Evolutionary conservation across 73 alveolate species (phyloP).

Genomic region (Paramecium sonneborni): DNA sequence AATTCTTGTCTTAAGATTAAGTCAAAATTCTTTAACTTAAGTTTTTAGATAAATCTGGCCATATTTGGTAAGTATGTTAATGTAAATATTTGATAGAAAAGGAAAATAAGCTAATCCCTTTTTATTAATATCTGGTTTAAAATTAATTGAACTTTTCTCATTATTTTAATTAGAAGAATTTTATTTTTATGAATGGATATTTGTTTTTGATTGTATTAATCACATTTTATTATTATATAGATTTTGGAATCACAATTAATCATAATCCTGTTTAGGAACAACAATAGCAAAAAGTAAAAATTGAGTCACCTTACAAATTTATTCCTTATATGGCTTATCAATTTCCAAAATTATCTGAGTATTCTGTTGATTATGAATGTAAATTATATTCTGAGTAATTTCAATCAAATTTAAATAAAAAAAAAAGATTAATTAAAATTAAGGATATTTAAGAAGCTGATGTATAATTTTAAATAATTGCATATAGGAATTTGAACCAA

Average conservation of each 20-base stretch:
- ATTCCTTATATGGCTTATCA: slow-evolving; percentile 11
- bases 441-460: slow-evolving; percentile 31
- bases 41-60: slow-evolving; percentile 61
- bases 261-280: not conserved
- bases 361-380: slow-evolving; percentile 47
- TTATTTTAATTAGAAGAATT: slow-evolving; percentile 54
- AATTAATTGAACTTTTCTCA: slow-evolving; percentile 51
- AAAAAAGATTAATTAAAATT: not conserved
- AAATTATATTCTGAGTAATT: not conserved
- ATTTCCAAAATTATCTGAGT: slow-evolving; percentile 12
- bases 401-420: slow-evolving; percentile 3
- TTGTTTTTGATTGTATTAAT: slow-evolving; percentile 62
- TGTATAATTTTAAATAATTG: not conserved
- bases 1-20: slow-evolving; percentile 30
- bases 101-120: not conserved
- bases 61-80: slow-evolving; percentile 32
- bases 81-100: slow-evolving; percentile 62
- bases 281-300: not conserved
- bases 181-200: slow-evolving; percentile 65
- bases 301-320: slow-evolving; percentile 52
- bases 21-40: not conserved
- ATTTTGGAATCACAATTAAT: slow-evolving; percentile 8
- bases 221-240: not conserved
- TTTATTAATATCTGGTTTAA: slow-evolving; percentile 47
- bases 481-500: slow-evolving; percentile 14